Evolutionary conservation across 2,329 filamentous ascomycete genomes (phyloP), one percentile per base, ranked within the genome.

Genomic region (Tolypocladium tropicale): DNA sequence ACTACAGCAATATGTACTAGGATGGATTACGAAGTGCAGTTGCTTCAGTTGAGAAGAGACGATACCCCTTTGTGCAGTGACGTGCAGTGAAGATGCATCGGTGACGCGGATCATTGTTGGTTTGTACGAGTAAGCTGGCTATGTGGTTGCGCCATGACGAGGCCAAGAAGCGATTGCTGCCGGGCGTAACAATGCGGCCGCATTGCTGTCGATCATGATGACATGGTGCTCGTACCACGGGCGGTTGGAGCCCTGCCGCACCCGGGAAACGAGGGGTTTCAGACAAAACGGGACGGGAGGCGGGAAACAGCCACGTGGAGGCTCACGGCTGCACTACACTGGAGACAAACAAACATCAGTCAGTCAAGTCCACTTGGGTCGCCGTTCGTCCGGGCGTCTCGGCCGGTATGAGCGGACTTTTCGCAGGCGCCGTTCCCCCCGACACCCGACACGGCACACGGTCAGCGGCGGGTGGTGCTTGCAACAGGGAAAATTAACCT

Each of bases 51-150:
- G 49, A 51, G 46, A 11, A 57, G 56, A 41, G 37, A 57, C 57
- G 57, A 59, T 60, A 55, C 52, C 58, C 52, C 39, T 30, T 49
- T 50, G 46, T 21, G 46, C 25, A 49, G 25, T n/a, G 25, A 32
- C 6, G 46, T 30, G 25, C 25, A 5, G 46, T 43, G 10, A 43
- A 23, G n/a, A n/a, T n/a, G n/a, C n/a, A n/a, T 4, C 4, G 39
- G 39, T n/a, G 46, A 49, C 16, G 16, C 9, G 46, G n/a, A 21
- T 16, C 4, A n/a, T 14, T 37, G 25, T 14, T 7, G 6, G 16
- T 32, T 16, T 25, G 41, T 12, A 25, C 4, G 23, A 4, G 4
- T 16, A n/a, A n/a, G n/a, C n/a, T 21, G 37, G 18, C 21, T 21
- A 2, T 10, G 23, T 14, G 41, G 21, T 28, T 25, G 23, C 12